Evolutionary conservation across 768 basidiomycete species (phyloP), one percentile per base, ranked within the genome.

Genomic region (Tubosaeta sp.): DNA sequence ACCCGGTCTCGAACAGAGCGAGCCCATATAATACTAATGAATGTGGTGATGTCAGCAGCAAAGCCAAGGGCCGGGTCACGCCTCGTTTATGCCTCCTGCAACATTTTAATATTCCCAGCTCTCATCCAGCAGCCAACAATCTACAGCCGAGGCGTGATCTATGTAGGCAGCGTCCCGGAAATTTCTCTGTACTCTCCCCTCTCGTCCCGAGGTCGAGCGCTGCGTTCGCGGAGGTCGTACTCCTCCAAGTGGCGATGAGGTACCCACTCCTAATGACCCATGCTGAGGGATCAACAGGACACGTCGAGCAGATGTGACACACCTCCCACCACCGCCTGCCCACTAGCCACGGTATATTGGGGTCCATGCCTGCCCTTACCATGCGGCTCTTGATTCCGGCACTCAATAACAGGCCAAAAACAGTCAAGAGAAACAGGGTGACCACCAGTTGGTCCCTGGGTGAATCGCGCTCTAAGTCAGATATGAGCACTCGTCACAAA

Each of bases 381-480:
- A 93, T 88, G 55, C 88, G 80, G 60, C 76, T 84, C 73, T 88
- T 90, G 63, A 95, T 82, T 13, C 91, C 91, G 32, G 91, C 91
- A 46, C 82, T 86, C 25, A 95, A 74, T 39, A 95, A 73, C 51
- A 95, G 78, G 19, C 91, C 91, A 59, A 95, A 86, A 26, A 97
- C 86, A 29, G 85, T 88, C 57, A 97, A 72, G 27, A 95, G 75
- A 74, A 95, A 97, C 47, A 95, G 75, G 16, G 92, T 93, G 43
- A 95, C 94, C 31, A 95, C 87, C 27, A 95, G 76, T 65, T 95
- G 93, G 72, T 97, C 94, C 67, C 93, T 74, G n/a, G 94, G 94
- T 17, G 91, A 94, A 74, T 95, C 93, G 55, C 94, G 83, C 74
- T 95, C 93, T 95, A 70, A 58, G 57, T 53, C 47, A 55, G 49